These are phyloP conservation scores for Phylloporus scabripes DNA, from an alignment of 768 basidiomycete species.

Conservation along the genomic window DNA sequence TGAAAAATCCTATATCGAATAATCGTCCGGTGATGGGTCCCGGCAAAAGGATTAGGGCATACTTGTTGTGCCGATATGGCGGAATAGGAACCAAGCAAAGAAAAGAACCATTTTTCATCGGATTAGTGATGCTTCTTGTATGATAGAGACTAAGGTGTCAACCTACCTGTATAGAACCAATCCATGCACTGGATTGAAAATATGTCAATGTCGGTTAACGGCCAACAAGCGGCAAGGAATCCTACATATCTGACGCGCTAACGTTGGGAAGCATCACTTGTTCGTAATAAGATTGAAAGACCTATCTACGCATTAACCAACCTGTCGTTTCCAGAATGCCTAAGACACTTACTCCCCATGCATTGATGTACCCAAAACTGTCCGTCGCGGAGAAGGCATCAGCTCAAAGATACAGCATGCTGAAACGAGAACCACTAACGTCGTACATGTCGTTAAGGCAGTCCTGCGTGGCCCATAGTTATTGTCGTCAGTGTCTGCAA, in stretches of 20 bases:
- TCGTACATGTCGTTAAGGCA: conserved; percentile 33
- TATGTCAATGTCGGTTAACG: neutral
- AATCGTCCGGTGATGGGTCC: conserved; percentile 61
- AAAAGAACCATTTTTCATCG: too few relatives aligned
- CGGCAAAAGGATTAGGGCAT: conserved; percentile 57
- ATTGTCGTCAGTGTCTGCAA: neutral
- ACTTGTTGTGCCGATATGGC: conserved; percentile 35
- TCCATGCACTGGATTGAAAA: conserved; percentile 55
- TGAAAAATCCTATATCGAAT: conserved; percentile 71
- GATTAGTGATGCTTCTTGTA: neutral
- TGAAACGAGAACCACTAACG: conserved; percentile 27
- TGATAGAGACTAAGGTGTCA: neutral
- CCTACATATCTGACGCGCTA: conserved; percentile 58
- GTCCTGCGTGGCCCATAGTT: conserved; percentile 6
- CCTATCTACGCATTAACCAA: conserved; percentile 31
- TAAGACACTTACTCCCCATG: conserved; percentile 60
- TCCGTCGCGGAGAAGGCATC: neutral
- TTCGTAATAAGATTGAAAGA: conserved; percentile 72
- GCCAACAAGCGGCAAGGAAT: neutral
- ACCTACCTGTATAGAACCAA: conserved; percentile 66
- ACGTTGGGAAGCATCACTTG: conserved; percentile 42
- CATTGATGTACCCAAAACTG: conserved; percentile 66
- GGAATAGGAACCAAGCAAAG: neutral
- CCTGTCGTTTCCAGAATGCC: neutral
- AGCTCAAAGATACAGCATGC: neutral